phyloP scores from a whole-genome alignment of 495 filamentous ascomycete species.

The Xylona heveae region DNA sequence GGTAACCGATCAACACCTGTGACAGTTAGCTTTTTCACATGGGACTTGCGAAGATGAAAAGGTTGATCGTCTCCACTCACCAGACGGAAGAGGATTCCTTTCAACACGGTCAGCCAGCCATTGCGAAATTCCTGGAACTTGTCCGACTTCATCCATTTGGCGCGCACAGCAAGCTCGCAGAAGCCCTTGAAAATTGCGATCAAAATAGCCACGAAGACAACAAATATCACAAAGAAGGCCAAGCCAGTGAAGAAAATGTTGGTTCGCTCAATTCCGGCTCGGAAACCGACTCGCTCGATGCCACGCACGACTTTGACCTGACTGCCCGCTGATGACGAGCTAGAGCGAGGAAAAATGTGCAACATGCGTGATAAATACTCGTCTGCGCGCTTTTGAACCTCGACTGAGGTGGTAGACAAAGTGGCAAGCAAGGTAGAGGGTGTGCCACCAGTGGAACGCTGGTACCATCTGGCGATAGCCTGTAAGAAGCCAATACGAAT shows the following conservation, averaged over 20 bases:
- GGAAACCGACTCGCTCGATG: conserved; percentile 80
- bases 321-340: conserved; percentile 15
- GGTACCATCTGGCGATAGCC: conserved; percentile 84
- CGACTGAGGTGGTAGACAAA: conserved; percentile 56
- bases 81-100: conserved; percentile 82
- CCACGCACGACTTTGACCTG: conserved; percentile 54
- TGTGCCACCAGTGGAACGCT: conserved; percentile 76
- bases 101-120: conserved; percentile 69
- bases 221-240: conserved; percentile 73
- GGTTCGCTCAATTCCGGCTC: conserved; percentile 62
- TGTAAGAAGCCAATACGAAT: conserved; percentile 79
- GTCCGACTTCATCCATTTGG: conserved; percentile 62
- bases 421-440: conserved; percentile 61
- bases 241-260: conserved; percentile 91
- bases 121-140: conserved; percentile 89
- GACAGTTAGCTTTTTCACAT: conserved; percentile 3
- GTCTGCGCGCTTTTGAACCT: conserved; percentile 41
- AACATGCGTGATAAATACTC: conserved; percentile 16
- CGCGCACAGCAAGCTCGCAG: conserved; percentile 50
- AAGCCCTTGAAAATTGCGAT: conserved; percentile 63
- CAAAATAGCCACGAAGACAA: conserved; percentile 44
- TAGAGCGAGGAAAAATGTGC: conserved; percentile 22
- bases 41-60: background rate
- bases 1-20: conserved; percentile 73
- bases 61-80: conserved; percentile 14